Conservation (phyloP, 805 yeast genomes). For the Torulaspora gathmanii region DNA sequence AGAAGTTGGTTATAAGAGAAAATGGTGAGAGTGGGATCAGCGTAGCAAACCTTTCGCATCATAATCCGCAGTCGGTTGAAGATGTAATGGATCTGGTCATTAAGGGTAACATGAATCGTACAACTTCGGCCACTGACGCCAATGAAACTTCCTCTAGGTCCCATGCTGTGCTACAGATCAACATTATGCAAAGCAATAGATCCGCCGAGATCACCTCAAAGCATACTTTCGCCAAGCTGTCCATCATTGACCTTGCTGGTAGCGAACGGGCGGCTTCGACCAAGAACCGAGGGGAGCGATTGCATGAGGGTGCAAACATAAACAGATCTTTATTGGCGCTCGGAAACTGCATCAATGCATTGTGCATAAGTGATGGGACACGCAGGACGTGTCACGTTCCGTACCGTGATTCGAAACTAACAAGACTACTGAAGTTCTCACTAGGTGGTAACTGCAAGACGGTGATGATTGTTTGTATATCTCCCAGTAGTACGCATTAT, state of each 20-base stretch:
- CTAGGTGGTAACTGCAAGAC: conserved; percentile 93
- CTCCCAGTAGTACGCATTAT: conserved; percentile 81
- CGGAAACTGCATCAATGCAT: conserved; percentile 90
- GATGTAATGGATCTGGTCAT: conserved; percentile 77
- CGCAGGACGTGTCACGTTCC: conserved; percentile 68
- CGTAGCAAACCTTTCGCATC: conserved; percentile 66
- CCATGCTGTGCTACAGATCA: conserved; percentile 86
- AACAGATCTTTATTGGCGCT: conserved; percentile 82
- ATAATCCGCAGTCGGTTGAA: conserved; percentile 55
- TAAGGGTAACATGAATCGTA: conserved; percentile 68
- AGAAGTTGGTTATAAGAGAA: conserved; percentile 61
- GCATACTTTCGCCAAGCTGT: conserved; percentile 72
- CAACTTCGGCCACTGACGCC: conserved; percentile 85
- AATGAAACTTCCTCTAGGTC: conserved; percentile 88
- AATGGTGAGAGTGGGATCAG: conserved; percentile 56
- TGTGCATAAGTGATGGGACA: conserved; percentile 64
- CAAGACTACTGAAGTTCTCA: conserved; percentile 81
- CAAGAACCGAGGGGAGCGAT: conserved; percentile 70
- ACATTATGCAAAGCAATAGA: conserved; percentile 51
- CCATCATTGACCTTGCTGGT: conserved; percentile 91
- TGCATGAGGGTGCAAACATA: conserved; percentile 90
- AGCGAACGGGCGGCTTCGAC: conserved; percentile 93
- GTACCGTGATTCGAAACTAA: conserved; percentile 83
- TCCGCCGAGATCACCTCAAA: conserved; percentile 61
- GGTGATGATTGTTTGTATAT: conserved; percentile 90